Base-by-base conservation (phyloP, 169 alveolate genomes). In the Babesia bovis region DNA sequence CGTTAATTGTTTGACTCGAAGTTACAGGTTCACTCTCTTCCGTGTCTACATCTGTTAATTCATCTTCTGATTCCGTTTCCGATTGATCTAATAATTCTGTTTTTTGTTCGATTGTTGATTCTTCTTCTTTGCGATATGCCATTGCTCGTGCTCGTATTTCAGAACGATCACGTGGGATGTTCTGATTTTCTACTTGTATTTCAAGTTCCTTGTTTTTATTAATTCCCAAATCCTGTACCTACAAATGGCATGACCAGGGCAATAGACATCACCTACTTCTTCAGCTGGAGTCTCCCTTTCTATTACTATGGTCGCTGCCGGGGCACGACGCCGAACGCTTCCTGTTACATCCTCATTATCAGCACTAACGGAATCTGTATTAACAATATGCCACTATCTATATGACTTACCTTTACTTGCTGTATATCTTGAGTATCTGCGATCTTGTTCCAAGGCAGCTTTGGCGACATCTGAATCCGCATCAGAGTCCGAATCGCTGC, bases 91-190 rank as follows among this genome's bases (percentile, higher is more conserved):
- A 19, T 17, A 49, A 35, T 38, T 38, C 45, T 38, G 7, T 13
- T 23, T 40, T 23, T 25, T 32, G 52, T n/a, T 33, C 61, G 36
- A 42, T 32, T 5, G 26, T 25, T 13, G 74, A 38, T 28, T 67
- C 82, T 40, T 77, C 85, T 21, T 66, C 38, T 35, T 50, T 70
- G 69, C 83, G 82, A 69, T 79, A 79, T 19, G 74, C 87, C 53
- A 79, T 51, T 4, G 83, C 87, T 12, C 79, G 82, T 35, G 45
- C 32, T 26, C 87, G 25, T 15, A 67, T 55, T 21, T 44, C 60
- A 15, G 57, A 26, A 6, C 83, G 59, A 33, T 67, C 56, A 0
- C 73, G 73, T 12, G 69, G 36, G 41, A 44, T 44, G 26, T 28
- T 26, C 32, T 21, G 19, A 17, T 19, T 33, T 17, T 3, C 59